Evolutionary conservation across 2,329 filamentous ascomycete species (phyloP).

Genomic region (Botrytis deweyae): DNA sequence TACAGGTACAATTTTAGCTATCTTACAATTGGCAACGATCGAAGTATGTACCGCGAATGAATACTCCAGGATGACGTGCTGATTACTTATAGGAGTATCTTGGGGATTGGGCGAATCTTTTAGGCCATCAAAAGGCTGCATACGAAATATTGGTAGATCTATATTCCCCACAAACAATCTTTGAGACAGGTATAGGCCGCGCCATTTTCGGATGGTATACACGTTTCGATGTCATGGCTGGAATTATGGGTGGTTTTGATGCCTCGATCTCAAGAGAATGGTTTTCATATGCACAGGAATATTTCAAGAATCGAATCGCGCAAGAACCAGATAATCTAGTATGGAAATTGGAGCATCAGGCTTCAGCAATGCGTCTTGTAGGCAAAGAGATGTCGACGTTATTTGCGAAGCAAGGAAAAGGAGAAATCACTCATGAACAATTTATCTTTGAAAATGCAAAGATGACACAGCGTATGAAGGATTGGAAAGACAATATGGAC

Average conservation of each 20-base stretch:
- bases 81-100: slow-evolving; percentile 70
- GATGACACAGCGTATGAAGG: slow-evolving; percentile 49
- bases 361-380: slow-evolving; percentile 67
- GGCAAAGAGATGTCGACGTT: slow-evolving; percentile 79
- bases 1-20: slow-evolving; percentile 76
- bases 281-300: slow-evolving; percentile 56
- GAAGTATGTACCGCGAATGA: slow-evolving; percentile 60
- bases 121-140: slow-evolving; percentile 89
- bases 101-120: slow-evolving; percentile 91
- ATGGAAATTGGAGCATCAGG: slow-evolving; percentile 66
- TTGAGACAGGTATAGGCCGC: slow-evolving; percentile 67
- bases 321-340: slow-evolving; percentile 61
- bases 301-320: slow-evolving; percentile 58
- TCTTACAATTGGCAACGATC: slow-evolving; percentile 88
- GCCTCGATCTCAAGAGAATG: slow-evolving; percentile 74
- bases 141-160: slow-evolving; percentile 75
- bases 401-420: slow-evolving; percentile 66
- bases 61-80: slow-evolving; percentile 15
- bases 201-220: slow-evolving; percentile 86
- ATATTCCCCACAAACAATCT: slow-evolving; percentile 73
- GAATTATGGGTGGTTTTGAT: slow-evolving; percentile 76
- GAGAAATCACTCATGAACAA: slow-evolving; percentile 61
- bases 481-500: slow-evolving; percentile 59
- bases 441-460: slow-evolving; percentile 62
- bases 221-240: slow-evolving; percentile 82